Base-by-base conservation (phyloP, 805 yeast genomes). In the Kuraishia hungarica region DNA sequence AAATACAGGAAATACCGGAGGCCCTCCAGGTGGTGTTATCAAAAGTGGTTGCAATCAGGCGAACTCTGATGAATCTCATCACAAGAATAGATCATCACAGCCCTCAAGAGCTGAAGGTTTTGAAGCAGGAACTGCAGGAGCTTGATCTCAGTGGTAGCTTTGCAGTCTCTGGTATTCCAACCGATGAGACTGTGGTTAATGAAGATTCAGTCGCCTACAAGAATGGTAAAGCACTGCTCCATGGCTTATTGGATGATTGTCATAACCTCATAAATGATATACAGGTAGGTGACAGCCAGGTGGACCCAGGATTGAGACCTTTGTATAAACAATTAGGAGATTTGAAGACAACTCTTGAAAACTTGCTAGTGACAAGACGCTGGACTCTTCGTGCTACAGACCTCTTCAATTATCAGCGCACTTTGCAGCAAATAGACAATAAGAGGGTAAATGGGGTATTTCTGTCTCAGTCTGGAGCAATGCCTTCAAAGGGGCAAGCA, bases 341-440 rank as follows among this genome's bases (percentile, higher is more conserved):
- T 50, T 76, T 90, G 61, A 89, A 90, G 67, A 76, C 82, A 23
- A 84, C 85, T 20, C 77, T 94, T 58, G 97, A 89, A 62, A 89
- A 89, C 61, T 74, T 94, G 59, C 76, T 93, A 62, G 83, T 94
- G 50, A 94, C 99, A 2, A 84, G 97, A 70, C 81, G 99, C 68
- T 94, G 99, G 99, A 93, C 98, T 1, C 75, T 94, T 72, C 82
- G 99, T 65, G 97, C 92, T 64, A 94, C 99, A 0, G 99, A 94
- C 71, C 76, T 94, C 58, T 94, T 87, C 72, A 78, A 79, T 52
- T 92, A 88, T 67, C 96, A 91, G 70, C 83, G 85, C 64, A 77
- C 78, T 59, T 75, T 94, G 58, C 84, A 82, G 63, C 79, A 76
- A 56, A 84, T 94, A 58, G 97, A 93, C 66, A 86, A 83, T 53